Evolutionary conservation across 805 yeast species (phyloP).

Genomic region (Lachancea sp.): DNA sequence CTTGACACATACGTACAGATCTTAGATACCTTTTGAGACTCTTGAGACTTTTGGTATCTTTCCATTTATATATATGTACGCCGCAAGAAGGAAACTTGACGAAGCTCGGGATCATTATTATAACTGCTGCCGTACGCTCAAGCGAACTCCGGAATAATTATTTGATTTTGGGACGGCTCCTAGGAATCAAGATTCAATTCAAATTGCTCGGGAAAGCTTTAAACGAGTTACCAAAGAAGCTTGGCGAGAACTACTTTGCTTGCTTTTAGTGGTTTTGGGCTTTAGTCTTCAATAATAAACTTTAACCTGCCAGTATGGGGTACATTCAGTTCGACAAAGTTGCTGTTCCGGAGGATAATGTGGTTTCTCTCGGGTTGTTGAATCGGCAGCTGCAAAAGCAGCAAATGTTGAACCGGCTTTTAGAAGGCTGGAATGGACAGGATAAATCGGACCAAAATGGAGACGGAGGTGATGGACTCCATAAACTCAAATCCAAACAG

Average conservation of each 20-base stretch:
- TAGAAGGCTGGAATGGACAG: slow-evolving; percentile 1
- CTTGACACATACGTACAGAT: background rate
- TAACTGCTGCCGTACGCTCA: background rate
- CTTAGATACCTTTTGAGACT: background rate
- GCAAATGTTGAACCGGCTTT: background rate
- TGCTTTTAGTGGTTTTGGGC: too few species aligned
- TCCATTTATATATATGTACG: background rate
- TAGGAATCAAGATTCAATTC: too few species aligned
- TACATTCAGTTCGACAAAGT: slow-evolving; percentile 13
- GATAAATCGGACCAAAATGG: background rate
- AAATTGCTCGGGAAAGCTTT: too few species aligned
- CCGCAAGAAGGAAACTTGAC: background rate
- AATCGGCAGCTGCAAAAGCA: slow-evolving; percentile 8
- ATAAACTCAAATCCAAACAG: background rate
- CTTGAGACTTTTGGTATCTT: background rate
- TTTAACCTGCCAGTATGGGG: slow-evolving; percentile 7
- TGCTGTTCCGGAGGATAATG: slow-evolving; percentile 11
- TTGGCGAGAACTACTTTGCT: too few species aligned
- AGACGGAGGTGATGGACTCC: background rate
- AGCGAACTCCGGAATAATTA: background rate
- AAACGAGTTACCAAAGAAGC: too few species aligned
- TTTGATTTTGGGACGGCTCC: background rate
- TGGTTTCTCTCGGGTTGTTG: slow-evolving; percentile 11
- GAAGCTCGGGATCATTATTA: too few species aligned
- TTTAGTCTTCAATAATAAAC: too few species aligned